These are phyloP conservation scores for Lolium rigidum DNA, from an alignment of 176 grass and related monocot species.

Conservation along the genomic window DNA sequence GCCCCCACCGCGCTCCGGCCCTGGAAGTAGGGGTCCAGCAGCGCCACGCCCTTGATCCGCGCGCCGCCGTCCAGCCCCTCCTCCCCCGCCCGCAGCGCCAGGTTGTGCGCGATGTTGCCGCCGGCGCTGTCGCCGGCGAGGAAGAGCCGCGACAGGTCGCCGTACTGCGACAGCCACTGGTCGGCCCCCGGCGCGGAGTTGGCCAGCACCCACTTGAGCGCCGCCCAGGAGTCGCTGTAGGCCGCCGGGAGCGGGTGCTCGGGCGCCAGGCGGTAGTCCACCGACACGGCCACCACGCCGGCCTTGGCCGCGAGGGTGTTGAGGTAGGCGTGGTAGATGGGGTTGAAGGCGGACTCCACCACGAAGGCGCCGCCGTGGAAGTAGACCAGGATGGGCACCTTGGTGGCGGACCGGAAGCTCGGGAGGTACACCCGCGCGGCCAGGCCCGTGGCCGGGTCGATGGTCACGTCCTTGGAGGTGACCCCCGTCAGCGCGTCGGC, in stretches of 20 bases:
- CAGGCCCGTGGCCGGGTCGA: slow-evolving; percentile 51
- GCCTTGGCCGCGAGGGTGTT: slow-evolving; percentile 55
- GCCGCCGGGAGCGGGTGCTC: slow-evolving; percentile 78
- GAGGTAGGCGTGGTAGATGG: slow-evolving; percentile 70
- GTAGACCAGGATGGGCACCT: slow-evolving; percentile 67
- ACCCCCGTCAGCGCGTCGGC: slow-evolving; percentile 55
- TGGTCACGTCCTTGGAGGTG: slow-evolving; percentile 61
- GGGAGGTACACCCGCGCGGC: slow-evolving; percentile 78
- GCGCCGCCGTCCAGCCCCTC: slow-evolving; percentile 49
- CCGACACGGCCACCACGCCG: slow-evolving; percentile 58
- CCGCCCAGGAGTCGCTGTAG: slow-evolving; percentile 81
- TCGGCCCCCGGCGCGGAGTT: slow-evolving; percentile 41
- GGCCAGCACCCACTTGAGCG: slow-evolving; percentile 70
- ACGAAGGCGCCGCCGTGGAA: slow-evolving; percentile 91
- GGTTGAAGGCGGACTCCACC: slow-evolving; percentile 64
- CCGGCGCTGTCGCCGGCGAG: slow-evolving; percentile 84
- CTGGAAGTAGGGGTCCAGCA: slow-evolving; percentile 86
- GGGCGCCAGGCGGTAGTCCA: slow-evolving; percentile 80
- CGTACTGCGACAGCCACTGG: slow-evolving; percentile 73
- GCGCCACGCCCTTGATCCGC: slow-evolving; percentile 56
- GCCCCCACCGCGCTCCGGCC: slow-evolving; percentile 53
- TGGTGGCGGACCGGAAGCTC: slow-evolving; percentile 2
- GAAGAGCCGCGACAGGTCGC: slow-evolving; percentile 57
- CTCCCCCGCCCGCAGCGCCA: slow-evolving; percentile 57
- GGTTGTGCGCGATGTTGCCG: slow-evolving; percentile 91